Evolutionary conservation across 2,329 filamentous ascomycete species (phyloP), one percentile per base, ranked within the genome.

Genomic region (Thermothelomyces thermophilus): DNA sequence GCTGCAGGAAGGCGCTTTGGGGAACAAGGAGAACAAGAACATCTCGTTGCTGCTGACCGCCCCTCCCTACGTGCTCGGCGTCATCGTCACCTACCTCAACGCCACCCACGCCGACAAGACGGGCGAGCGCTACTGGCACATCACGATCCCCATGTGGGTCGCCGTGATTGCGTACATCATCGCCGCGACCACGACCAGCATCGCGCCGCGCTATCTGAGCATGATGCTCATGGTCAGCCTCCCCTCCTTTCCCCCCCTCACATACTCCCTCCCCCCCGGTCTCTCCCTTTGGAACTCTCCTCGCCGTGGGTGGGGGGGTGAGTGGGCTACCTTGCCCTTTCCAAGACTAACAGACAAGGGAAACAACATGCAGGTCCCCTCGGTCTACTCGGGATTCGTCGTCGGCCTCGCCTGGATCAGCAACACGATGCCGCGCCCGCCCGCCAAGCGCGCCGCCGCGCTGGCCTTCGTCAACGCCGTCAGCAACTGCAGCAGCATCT

Each of bases 401-500:
- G 82, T 87, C 1, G 74, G 75, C 1, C 70, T 87, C 3, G 77
- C 82, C 2, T 93, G 87, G 87, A 88, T 90, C 56, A 81, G 77
- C 41, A 87, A 86, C 62, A 84, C 82, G 1, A 74, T 91, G 45
- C 86, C 86, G 0, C 78, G 86, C 5, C 87, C 87, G 3, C 84
- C 86, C 0, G 82, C 86, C 2, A 90, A 90, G 69, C 77, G 85
- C 52, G 73, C 73, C 1, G 72, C 84, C 0, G 85, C 84, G 0
- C 65, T 91, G 5, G 87, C 86, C 1, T 82, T 84, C 54, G 87
- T 90, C 66, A 91, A 91, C 62, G 82, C 83, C 2, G 73, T 87
- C 9, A 79, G 76, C 16, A 89, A 90, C 63, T 73, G 75, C 10
- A 79, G 79, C 36, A 81, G 76, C 41, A 90, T 90, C 56, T 90